phyloP scores from a whole-genome alignment of 148 eudicot genomes.

The Silene conica region DNA sequence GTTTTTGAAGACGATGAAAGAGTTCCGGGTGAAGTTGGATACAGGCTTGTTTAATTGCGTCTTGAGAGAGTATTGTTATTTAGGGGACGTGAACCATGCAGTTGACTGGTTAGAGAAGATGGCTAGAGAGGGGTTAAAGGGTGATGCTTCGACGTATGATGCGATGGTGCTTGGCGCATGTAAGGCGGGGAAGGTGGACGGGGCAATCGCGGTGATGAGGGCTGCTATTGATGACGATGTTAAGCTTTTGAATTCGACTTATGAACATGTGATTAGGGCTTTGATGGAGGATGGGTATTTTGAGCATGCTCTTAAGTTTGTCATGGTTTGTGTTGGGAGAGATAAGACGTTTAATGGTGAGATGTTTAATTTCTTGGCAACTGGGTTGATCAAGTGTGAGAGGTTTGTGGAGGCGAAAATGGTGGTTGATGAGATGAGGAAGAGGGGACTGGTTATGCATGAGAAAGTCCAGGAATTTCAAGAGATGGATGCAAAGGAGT shows the following conservation, averaged over 20 bases:
- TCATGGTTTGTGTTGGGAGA: conserved; percentile 37
- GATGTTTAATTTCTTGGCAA: conserved; percentile 46
- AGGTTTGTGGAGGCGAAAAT: conserved; percentile 43
- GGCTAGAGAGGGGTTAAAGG: conserved; percentile 34
- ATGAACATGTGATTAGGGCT: conserved; percentile 41
- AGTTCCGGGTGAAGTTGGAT: conserved; percentile 24
- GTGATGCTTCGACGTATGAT: conserved; percentile 55
- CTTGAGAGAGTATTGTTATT: conserved; percentile 39
- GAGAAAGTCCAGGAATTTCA: conserved; percentile 33
- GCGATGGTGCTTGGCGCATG: conserved; percentile 69
- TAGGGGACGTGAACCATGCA: conserved; percentile 39
- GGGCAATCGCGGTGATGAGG: conserved; percentile 43
- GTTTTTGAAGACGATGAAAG: conserved; percentile 40
- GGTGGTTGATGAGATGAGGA: conserved; percentile 48
- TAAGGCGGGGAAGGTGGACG: conserved; percentile 51
- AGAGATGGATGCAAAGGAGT: background rate
- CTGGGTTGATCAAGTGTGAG: conserved; percentile 33
- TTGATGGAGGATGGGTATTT: conserved; percentile 40
- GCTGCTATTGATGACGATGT: conserved; percentile 42
- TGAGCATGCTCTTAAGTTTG: conserved; percentile 56
- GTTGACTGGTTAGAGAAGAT: conserved; percentile 36
- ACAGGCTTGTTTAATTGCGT: conserved; percentile 40
- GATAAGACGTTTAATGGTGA: conserved; percentile 38
- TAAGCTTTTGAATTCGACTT: conserved; percentile 32
- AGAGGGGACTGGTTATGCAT: conserved; percentile 36